Evolutionary conservation across 192 early-diverging fungal species (phyloP), one percentile per base, ranked within the genome.

Genomic region (Tieghemiomyces parasiticus): DNA sequence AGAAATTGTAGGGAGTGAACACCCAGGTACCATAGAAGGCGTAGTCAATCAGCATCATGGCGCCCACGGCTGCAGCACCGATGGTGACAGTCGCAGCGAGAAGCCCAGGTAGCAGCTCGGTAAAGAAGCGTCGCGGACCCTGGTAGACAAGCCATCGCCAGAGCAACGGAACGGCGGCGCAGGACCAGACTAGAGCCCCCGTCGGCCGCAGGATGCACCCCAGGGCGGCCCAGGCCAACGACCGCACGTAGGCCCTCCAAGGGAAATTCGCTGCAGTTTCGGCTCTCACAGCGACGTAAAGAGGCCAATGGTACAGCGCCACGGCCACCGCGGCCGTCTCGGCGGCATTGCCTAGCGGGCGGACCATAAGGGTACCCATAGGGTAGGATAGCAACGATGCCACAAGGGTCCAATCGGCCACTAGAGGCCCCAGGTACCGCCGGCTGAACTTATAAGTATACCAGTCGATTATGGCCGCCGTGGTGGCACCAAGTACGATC

Each of bases 161-260:
- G 1, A 92, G 33, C 16, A 93, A 71, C 4, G 71, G 60, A 1
- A 76, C 13, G 4, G 89, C 91, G 19, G 91, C 68, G 60, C 78
- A 86, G 1, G 88, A 51, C 95, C 95, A 98, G 29, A 94, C 62
- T 3, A 90, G 65, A 3, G 74, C 91, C 59, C 86, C 91, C 10
- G 95, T 98, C 3, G 93, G 93, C 30, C 95, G 77, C 42, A 94
- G 65, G 31, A 96, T 74, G 67, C 95, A 96, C 0, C 82, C 79
- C 6, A 88, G 38, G 1, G 87, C 86, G 6, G 93, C 95, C 47
- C 88, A 74, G 1, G 60, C 46, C 10, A 97, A 71, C 30, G 44
- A 42, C 22, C 64, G 54, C 71, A 84, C 83, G n/a, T n/a, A n/a
- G n/a, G n/a, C n/a, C n/a, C n/a, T n/a, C n/a, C n/a, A n/a, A n/a